These are phyloP conservation scores for Tieghemiomyces parasiticus DNA, from an alignment of 192 early-diverging fungal genomes.

Conservation along the genomic window DNA sequence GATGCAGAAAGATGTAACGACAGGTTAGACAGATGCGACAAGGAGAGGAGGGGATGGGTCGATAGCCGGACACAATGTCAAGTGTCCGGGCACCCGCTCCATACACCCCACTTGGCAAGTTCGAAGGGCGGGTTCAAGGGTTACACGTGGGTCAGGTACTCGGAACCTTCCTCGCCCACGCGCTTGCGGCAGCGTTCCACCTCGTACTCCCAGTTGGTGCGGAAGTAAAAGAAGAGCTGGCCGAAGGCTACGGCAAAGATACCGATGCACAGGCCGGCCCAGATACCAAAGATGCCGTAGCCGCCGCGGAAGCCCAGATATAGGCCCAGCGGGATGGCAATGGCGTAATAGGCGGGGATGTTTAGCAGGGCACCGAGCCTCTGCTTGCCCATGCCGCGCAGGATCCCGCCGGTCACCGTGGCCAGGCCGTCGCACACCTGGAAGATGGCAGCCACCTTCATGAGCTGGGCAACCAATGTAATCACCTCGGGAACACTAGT, in stretches of 20 bases:
- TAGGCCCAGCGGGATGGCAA: constrained; percentile 30
- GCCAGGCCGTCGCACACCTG: constrained; percentile 37
- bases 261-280: constrained; percentile 39
- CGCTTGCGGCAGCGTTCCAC: constrained; percentile 20
- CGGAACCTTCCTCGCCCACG: constrained; percentile 9
- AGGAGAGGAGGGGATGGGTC: too few species aligned
- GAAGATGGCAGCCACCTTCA: constrained; percentile 19
- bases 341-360: constrained; percentile 27
- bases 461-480: constrained; percentile 15
- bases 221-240: constrained; percentile 18
- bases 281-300: constrained; percentile 44
- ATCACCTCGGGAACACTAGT: constrained; percentile 20
- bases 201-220: constrained; percentile 26
- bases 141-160: background rate
- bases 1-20: too few species aligned
- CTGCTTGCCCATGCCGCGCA: constrained; percentile 35
- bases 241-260: constrained; percentile 16
- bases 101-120: too few species aligned
- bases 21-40: too few species aligned
- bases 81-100: too few species aligned
- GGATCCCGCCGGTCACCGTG: constrained; percentile 37
- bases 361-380: constrained; percentile 30
- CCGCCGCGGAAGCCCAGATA: constrained; percentile 34
- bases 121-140: too few species aligned
- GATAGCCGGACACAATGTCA: too few species aligned